A percentile compares a stretch with the other conserved stretches of the same genome.
Evolutionary conservation across 805 yeast genomes (phyloP).

Genomic region (Pichia insulana): DNA sequence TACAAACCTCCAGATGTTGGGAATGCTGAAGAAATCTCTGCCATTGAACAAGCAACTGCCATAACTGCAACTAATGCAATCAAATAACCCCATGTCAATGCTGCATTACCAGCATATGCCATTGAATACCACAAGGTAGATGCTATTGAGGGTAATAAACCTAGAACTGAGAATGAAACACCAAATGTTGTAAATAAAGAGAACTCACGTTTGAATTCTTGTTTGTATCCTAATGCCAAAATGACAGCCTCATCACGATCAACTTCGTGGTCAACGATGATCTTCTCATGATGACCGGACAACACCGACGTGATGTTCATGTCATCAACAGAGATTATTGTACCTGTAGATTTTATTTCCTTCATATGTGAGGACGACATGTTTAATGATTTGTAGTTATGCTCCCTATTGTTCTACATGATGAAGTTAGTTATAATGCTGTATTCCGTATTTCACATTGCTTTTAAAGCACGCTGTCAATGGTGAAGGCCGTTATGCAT

Average conservation of each 20-base stretch:
- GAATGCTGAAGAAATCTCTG: slow-evolving; percentile 56
- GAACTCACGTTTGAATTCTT: slow-evolving; percentile 57
- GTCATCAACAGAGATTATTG: slow-evolving; percentile 22
- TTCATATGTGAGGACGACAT: not conserved
- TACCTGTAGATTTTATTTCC: slow-evolving; percentile 14
- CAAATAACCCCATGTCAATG: slow-evolving; percentile 56
- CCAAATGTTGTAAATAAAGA: slow-evolving; percentile 48
- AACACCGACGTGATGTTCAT: slow-evolving; percentile 18
- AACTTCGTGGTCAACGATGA: slow-evolving; percentile 38
- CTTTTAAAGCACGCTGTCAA: no score
- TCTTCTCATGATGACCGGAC: slow-evolving; percentile 18
- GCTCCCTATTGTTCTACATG: no score
- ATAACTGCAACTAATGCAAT: slow-evolving; percentile 47
- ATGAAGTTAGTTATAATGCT: no score
- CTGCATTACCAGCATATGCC: slow-evolving; percentile 53
- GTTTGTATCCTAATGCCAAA: slow-evolving; percentile 53
- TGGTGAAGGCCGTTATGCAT: no score
- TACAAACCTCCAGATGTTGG: slow-evolving; percentile 67
- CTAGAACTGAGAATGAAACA: slow-evolving; percentile 57
- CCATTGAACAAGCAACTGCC: slow-evolving; percentile 53
- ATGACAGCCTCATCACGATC: slow-evolving; percentile 45
- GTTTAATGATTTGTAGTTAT: no score
- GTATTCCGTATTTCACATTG: no score
- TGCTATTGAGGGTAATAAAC: slow-evolving; percentile 58
- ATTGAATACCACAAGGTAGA: slow-evolving; percentile 55